Base-by-base conservation (phyloP, 805 yeast species). In the Wickerhamomyces silvicola region DNA sequence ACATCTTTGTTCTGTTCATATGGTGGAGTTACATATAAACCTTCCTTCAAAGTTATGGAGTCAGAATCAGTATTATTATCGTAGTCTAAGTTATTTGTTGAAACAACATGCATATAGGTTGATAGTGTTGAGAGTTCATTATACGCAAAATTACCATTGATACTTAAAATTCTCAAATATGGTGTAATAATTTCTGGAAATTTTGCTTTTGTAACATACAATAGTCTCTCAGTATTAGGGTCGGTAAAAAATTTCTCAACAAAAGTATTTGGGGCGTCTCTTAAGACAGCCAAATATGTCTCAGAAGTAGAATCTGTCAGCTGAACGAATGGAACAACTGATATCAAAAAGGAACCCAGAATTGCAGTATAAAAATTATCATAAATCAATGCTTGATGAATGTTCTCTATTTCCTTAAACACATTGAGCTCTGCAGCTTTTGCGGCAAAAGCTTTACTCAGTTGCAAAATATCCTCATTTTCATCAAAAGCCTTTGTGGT, bases 141-240 rank as follows among this genome's bases (percentile, higher is more conserved):
- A 36, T 70, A 62, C 0, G 94, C 92, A 46, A 79, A 72, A 23
- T 70, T 71, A 1, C 81, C 76, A 44, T 82, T 81, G 18, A 77
- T 68, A 8, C 79, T 62, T 10, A 79, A 63, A 10, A 85, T 44
- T 33, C 74, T 67, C 24, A 86, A 55, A 36, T 78, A 76, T 1
- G 90, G 78, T 2, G 68, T 53, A 12, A 84, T 53, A 2, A 75
- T 57, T 22, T 68, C 63, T 7, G 97, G 97, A 39, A 84, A 70
- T 48, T 88, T 86, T 1, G 92, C 80, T 39, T 79, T 67, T 1
- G 84, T 59, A 18, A 85, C 21, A 6, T 45, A 39, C 4, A 64
- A 42, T 24, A 58, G 48, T 23, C 50, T 51, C 31, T 60, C 59
- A 20, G 60, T 57, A 31, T 51, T 45, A 19, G 52, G 52, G 31